Base-by-base conservation (phyloP, 202 grass and related monocot species). In the Tripidium arundinaceum region DNA sequence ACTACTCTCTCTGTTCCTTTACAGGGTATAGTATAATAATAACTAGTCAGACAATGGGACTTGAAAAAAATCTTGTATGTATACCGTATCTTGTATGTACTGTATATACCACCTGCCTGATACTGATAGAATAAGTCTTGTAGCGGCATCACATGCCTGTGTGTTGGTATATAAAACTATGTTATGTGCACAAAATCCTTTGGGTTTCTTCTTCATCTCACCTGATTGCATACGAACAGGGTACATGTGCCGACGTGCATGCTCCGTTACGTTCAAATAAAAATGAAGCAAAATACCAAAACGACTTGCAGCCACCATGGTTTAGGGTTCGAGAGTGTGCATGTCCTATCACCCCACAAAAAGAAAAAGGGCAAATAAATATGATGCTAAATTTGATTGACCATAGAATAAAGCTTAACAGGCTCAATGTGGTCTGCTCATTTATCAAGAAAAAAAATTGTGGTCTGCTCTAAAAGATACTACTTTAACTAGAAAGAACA, bases 291-390 rank as follows among this genome's bases (percentile, higher is more conserved):
- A 38, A 83, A 81, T 34, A 55, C 72, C 59, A 85, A 61, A 59
- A 77, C 5, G 43, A 84, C 29, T 82, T 78, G 82, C 29, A 78
- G 78, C 87, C 87, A 89, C 78, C 82, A 68, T 31, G 78, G 28
- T 28, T 45, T 41, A 18, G 72, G 72, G 77, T 55, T 33, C 39
- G 37, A 77, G 65, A 43, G 40, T 81, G n/a, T 7, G 82, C 77
- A 40, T 81, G 46, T 40, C 87, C 87, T 89, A 81, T 7, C 36
- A 85, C 66, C 78, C 78, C 71, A 36, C 36, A 78, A 34, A 36
- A 82, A 57, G 22, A 66, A 79, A 40, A 40, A 18, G 34, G 24
- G 83, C 26, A 42, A 68, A 81, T 77, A 65, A 84, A 72, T 89
- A 71, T 29, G 22, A 19, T 83, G 47, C 22, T 50, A 16, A 39